Evolutionary conservation across 345 rosid species (phyloP), one percentile per base, ranked within the genome.

Genomic region (Jatropha curcas): DNA sequence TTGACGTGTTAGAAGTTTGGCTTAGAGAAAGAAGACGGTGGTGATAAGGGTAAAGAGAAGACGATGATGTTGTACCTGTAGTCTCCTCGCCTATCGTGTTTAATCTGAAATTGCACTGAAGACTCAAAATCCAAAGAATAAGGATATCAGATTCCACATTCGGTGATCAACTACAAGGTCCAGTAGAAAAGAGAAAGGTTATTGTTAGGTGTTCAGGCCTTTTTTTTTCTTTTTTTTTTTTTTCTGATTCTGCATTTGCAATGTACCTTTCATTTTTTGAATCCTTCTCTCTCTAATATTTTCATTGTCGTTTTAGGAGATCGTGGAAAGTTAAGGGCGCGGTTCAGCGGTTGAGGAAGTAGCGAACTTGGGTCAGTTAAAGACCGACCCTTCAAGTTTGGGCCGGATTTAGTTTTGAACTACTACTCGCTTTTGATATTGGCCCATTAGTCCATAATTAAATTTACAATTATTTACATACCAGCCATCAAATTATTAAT

Each of bases 51-150:
- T 25, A 82, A 60, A 74, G 65, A 82, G 51, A 65, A 75, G n/a
- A n/a, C n/a, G n/a, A n/a, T n/a, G n/a, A n/a, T n/a, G n/a, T n/a
- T n/a, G n/a, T n/a, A n/a, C n/a, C n/a, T n/a, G n/a, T n/a, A n/a
- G n/a, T n/a, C n/a, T n/a, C n/a, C 97, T 78, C 73, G 80, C 73
- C 85, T 92, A 76, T 90, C 97, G 57, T 90, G 77, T 46, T 90
- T 90, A 56, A 90, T 91, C 77, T 90, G 97, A 71, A 92, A 87
- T 77, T 88, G 88, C 81, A 84, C 90, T 6, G 94, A 92, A 64
- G 97, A 92, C 56, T 88, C 96, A 16, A 84, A 92, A 58, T 88
- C n/a, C n/a, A n/a, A 88, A 74, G 90, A 37, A 87, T 61, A 4
- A 83, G 48, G 34, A 74, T 74, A 9, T 77, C 71, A 60, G 83